A percentile compares a stretch with the other conserved stretches of the same genome.
Conservation (phyloP, 441 rosid species). For the Erodium chrysanthum region DNA sequence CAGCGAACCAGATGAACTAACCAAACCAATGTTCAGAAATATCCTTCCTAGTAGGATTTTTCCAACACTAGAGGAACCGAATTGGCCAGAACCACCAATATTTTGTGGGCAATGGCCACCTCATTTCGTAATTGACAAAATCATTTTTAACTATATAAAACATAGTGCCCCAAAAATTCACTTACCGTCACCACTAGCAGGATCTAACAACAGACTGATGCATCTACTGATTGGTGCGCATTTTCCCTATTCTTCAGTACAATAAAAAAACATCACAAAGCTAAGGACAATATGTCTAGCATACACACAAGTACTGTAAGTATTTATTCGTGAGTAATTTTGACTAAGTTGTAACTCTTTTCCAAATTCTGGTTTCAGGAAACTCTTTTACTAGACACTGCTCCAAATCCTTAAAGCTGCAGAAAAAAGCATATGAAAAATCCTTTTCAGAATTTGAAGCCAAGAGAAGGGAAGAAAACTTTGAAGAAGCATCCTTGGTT, state of each 20-base stretch:
- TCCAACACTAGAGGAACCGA: background rate
- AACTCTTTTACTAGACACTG: constrained; percentile 35
- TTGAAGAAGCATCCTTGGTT: constrained; percentile 24
- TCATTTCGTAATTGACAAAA: background rate
- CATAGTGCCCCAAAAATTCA: constrained; percentile 6
- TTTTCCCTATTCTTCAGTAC: no score
- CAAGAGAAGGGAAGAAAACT: constrained; percentile 21
- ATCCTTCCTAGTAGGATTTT: constrained; percentile 9
- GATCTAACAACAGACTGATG: constrained; percentile 1
- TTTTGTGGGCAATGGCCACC: constrained; percentile 9
- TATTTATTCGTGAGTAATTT: constrained; percentile 11
- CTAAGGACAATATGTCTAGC: background rate
- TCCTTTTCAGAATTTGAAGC: constrained; percentile 29
- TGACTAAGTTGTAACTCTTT: constrained; percentile 16
- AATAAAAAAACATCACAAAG: background rate
- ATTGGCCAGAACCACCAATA: constrained; percentile 5
- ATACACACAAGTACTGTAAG: background rate
- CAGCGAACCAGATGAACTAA: background rate
- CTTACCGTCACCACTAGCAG: constrained; percentile 5
- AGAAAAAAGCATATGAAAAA: constrained; percentile 33
- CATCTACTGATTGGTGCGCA: no score
- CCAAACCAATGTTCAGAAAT: background rate
- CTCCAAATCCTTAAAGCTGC: constrained; percentile 25
- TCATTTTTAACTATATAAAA: background rate
- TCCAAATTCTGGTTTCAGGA: constrained; percentile 37